Base-by-base conservation (phyloP, 805 yeast genomes). In the Candida gorgasii region DNA sequence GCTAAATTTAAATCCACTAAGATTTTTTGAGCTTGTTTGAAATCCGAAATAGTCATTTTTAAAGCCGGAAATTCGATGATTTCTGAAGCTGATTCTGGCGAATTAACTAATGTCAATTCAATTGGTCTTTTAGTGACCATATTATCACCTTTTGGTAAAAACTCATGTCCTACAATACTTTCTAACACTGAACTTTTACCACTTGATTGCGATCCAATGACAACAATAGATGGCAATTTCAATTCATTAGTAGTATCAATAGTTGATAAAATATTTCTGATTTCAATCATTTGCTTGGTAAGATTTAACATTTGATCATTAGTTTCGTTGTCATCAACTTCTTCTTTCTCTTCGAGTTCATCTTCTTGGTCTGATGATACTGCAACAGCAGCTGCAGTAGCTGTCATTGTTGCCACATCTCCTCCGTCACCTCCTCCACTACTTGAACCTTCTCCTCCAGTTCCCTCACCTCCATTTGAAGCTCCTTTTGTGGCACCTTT, bases 41-140 rank as follows among this genome's bases (percentile, higher is more conserved):
- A 95, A 63, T 92, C 95, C 5, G 93, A 85, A 55, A 95, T 60
- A 52, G 86, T 86, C 69, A 88, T 71, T 53, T 87, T 84, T 57
- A 93, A 69, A 9, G 92, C 89, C 0, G 99, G 98, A 57, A 93
- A 92, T 61, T 92, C 97, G 1, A 97, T 97, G 23, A 82, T 79
- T 51, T 88, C 95, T 5, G 90, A 84, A 2, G 89, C 89, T 0
- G 81, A 62, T 8, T 67, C 72, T n/a, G 95, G 90, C 2, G 96
- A 80, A 58, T 93, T 90, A 7, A 93, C 84, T 37, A 93, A 72
- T 0, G 99, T 95, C 50, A 93, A 73, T 66, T 93, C 99, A 36
- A 93, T 92, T 1, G 99, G 99, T 54, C 99, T 78, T 62, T 98
- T 79, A 0, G 99, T 93, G 24, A 95, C 99, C 99, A 93, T 95